Conservation (phyloP, 2,329 filamentous ascomycete species). For the Mariannaea elegans region DNA sequence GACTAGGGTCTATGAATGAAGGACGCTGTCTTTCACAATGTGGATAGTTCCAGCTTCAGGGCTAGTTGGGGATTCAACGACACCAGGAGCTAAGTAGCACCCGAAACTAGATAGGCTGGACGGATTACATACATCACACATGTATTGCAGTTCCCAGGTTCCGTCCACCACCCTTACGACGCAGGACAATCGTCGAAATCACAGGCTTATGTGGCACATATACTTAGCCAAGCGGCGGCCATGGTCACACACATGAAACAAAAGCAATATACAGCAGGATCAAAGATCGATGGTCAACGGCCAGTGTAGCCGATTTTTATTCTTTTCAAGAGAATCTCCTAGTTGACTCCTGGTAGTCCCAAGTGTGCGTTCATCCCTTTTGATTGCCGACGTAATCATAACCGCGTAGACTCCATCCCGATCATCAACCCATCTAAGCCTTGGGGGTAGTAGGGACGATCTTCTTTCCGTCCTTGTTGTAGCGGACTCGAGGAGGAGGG, state of each 20-base stretch:
- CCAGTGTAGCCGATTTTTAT: slow-evolving; percentile 40
- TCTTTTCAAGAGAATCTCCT: slow-evolving; percentile 37
- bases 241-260: neutral
- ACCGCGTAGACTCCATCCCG: slow-evolving; percentile 50
- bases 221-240: neutral
- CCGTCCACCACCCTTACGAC: too few species aligned
- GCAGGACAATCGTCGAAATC: too few species aligned
- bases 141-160: neutral
- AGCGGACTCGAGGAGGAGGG: slow-evolving; percentile 94
- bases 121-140: neutral
- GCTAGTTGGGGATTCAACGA: too few species aligned
- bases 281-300: neutral
- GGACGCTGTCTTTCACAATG: too few species aligned
- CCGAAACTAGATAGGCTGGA: neutral
- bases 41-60: too few species aligned
- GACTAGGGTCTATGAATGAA: too few species aligned
- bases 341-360: slow-evolving; percentile 45
- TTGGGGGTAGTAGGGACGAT: slow-evolving; percentile 76
- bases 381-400: slow-evolving; percentile 49
- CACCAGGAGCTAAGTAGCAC: too few species aligned
- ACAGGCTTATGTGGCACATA: too few species aligned
- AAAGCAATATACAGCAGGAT: neutral
- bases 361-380: slow-evolving; percentile 49
- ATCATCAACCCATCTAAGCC: slow-evolving; percentile 46
- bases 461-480: slow-evolving; percentile 99